These are phyloP conservation scores for Fraxinus americana DNA, from an alignment of 257 asterid genomes.

Conservation along the genomic window DNA sequence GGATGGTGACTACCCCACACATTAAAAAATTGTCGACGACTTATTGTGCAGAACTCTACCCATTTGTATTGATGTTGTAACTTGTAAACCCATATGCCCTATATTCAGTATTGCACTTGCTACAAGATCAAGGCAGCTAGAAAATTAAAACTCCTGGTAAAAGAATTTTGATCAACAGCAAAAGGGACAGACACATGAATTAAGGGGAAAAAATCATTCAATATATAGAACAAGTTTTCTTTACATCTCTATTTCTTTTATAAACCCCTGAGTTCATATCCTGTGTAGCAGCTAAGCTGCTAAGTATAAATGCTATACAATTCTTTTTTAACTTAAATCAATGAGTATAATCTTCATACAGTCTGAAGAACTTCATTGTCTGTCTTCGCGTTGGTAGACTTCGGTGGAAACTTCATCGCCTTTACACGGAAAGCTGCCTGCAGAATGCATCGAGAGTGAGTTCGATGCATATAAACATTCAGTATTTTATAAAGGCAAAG, in stretches of 20 bases:
- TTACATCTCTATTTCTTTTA: not conserved
- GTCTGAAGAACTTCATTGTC: slow-evolving; percentile 47
- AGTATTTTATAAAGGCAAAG: too few species aligned
- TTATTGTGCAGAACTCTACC: too few species aligned
- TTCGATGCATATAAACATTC: not conserved
- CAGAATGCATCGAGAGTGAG: not conserved
- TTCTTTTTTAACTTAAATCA: not conserved
- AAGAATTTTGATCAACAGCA: too few species aligned
- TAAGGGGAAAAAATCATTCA: not conserved
- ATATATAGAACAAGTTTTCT: not conserved
- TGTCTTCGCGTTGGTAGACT: slow-evolving; percentile 25
- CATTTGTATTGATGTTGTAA: too few species aligned
- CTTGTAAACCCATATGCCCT: too few species aligned
- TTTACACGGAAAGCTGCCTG: slow-evolving; percentile 78
- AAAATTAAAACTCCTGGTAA: not conserved
- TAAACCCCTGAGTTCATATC: slow-evolving; percentile 1
- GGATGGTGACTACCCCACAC: too few species aligned
- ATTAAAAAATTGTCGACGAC: too few species aligned
- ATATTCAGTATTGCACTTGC: too few species aligned
- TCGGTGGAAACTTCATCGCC: slow-evolving; percentile 56
- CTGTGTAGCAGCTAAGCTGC: slow-evolving; percentile 39
- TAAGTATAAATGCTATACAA: slow-evolving; percentile 46
- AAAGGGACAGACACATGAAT: too few species aligned
- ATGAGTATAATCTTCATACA: slow-evolving; percentile 24
- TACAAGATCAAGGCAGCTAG: too few species aligned